Percentiles rank a stretch among this genome's conserved stretches.
Evolutionary conservation across 345 rosid species (phyloP).

Genomic region (Salix purpurea): DNA sequence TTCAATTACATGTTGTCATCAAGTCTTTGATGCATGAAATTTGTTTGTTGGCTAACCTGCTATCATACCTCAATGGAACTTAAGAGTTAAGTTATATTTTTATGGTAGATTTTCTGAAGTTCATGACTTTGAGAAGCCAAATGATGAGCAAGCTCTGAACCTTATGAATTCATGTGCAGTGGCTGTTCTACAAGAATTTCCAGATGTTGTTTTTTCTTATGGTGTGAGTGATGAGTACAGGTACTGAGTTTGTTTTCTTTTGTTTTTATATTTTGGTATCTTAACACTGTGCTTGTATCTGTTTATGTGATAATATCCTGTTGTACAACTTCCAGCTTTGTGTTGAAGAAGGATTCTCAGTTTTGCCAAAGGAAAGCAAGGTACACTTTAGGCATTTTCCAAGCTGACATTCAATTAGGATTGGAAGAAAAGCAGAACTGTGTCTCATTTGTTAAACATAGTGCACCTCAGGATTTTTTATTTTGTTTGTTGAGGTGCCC

Average conservation of each 20-base stretch:
- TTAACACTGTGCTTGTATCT: constrained; percentile 1
- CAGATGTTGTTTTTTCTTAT: constrained; percentile 64
- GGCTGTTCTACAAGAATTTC: constrained; percentile 64
- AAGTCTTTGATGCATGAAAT: background rate
- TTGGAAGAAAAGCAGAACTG: no score
- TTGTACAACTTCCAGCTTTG: constrained; percentile 49
- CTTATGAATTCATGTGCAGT: constrained; percentile 88
- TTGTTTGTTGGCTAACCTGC: constrained; percentile 4
- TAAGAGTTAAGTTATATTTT: constrained; percentile 18
- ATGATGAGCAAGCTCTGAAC: constrained; percentile 77
- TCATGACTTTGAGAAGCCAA: constrained; percentile 88
- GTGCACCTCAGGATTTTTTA: no score
- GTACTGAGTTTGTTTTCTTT: constrained; percentile 23
- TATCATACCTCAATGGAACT: constrained; percentile 16
- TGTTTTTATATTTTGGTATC: background rate
- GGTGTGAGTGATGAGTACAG: constrained; percentile 96
- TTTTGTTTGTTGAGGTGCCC: no score
- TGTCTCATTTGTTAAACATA: no score
- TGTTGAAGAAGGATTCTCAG: constrained; percentile 59
- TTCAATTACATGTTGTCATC: background rate
- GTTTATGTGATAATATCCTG: constrained; percentile 13
- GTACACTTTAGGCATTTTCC: constrained; percentile 21
- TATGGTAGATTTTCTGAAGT: constrained; percentile 68
- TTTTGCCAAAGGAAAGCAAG: constrained; percentile 61
- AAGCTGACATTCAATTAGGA: no score